Evolutionary conservation across 371 early-diverging fungal genomes (phyloP), one percentile per base, ranked within the genome.

Genomic region (Apophysomyces ossiformis): DNA sequence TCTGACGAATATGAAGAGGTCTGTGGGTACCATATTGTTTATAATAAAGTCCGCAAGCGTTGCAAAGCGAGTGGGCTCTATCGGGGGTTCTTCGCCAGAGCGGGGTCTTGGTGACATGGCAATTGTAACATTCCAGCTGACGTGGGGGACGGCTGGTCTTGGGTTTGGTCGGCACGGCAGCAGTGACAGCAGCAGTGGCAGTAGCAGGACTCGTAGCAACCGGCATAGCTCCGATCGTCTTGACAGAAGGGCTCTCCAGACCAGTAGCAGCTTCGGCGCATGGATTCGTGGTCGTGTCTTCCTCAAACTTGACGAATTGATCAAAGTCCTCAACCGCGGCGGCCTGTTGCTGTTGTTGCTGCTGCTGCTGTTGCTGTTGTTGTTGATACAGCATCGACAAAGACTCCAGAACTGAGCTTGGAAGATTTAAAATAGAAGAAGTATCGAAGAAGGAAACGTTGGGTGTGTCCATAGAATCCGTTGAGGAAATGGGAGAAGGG

Each of bases 61-160:
- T 94, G 77, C 94, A 94, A 32, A 94, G 83, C 46, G 87, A 87
- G 69, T 91, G 91, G 64, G 82, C 79, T 65, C 89, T 81, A 64
- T 92, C 92, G 41, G 89, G 86, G 38, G 93, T 92, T 45, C 92
- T 81, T 35, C 93, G 84, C 94, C 94, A 94, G 18, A 94, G 84
- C n/a, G 94, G 94, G 6, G 93, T 92, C 69, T 87, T 82, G 41
- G 86, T 90, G 12, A 92, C 91, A 62, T 85, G 86, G 65, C 94
- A 94, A 70, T 94, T 94, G 79, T 76, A 87, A 71, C 94, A 94
- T 58, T 85, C 85, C 37, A 92, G 75, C 71, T 90, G 86, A 60
- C 92, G 90, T 15, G 85, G 79, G 44, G 86, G 71, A 16, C 78
- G 72, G 44, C 38, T 50, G 7, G 69, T 38, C 54, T 76, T 73